Conservation (phyloP, 108 stramenopile genomes). For the Nitzschia inconspicua region DNA sequence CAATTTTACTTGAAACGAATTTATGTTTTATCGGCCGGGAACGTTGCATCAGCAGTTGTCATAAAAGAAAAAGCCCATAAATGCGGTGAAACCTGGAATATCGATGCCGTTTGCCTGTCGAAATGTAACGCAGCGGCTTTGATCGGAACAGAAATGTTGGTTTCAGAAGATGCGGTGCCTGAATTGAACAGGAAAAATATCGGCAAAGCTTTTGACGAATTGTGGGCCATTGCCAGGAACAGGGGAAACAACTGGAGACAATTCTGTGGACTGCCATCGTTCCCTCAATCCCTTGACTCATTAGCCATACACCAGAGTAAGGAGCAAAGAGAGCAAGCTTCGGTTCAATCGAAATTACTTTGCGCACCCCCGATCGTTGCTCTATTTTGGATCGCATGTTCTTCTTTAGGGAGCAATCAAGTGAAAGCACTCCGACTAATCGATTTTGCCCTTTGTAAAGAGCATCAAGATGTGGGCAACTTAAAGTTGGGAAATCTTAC, state of each 20-base stretch:
- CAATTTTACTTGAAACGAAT: slow-evolving; percentile 56
- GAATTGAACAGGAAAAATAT: slow-evolving; percentile 25
- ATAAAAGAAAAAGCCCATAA: slow-evolving; percentile 55
- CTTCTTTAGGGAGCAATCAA: slow-evolving; percentile 52
- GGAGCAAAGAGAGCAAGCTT: too few relatives aligned
- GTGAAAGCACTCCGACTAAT: slow-evolving; percentile 52
- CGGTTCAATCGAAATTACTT: too few relatives aligned
- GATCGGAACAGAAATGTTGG: slow-evolving; percentile 64
- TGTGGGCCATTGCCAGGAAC: slow-evolving; percentile 39
- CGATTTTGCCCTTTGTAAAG: slow-evolving; percentile 45
- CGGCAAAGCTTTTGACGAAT: slow-evolving; percentile 49
- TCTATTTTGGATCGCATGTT: slow-evolving; percentile 66
- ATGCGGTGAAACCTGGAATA: slow-evolving; percentile 51
- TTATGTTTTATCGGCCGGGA: slow-evolving; percentile 23
- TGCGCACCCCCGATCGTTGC: slow-evolving; percentile 56
- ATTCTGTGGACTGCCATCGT: slow-evolving; percentile 55
- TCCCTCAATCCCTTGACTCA: slow-evolving; percentile 39
- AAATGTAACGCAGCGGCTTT: slow-evolving; percentile 44
- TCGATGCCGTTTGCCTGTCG: slow-evolving; percentile 33
- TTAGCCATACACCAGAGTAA: too few relatives aligned
- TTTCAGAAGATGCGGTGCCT: slow-evolving; percentile 58
- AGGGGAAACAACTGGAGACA: slow-evolving; percentile 65
- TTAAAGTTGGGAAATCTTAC: not conserved
- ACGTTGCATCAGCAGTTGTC: slow-evolving; percentile 43
- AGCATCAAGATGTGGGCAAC: not conserved